These are phyloP conservation scores for Flaveria floridana DNA, from an alignment of 140 eudicot genomes.

Conservation along the genomic window DNA sequence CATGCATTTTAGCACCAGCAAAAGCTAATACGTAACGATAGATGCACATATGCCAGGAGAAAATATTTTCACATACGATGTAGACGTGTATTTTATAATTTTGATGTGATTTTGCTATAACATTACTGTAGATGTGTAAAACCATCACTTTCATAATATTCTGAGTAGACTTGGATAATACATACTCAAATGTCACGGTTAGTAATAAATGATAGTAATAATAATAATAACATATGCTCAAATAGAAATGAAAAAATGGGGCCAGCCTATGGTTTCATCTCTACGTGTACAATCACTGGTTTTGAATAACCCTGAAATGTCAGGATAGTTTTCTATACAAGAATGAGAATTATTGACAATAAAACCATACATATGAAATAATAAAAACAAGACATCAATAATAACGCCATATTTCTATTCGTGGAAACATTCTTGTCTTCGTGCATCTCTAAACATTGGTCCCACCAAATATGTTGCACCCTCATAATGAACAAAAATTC, in stretches of 20 bases:
- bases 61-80: too few species aligned
- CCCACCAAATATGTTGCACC: conserved; percentile 23
- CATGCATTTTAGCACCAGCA: too few species aligned
- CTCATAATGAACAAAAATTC: conserved; percentile 14
- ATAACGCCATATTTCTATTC: conserved; percentile 22
- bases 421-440: conserved; percentile 25
- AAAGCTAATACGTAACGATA: too few species aligned
- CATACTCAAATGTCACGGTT: too few species aligned
- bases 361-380: conserved; percentile 27
- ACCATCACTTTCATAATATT: too few species aligned
- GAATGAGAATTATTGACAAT: conserved; percentile 38
- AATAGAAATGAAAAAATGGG: too few species aligned
- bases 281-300: conserved; percentile 23
- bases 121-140: too few species aligned
- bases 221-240: not conserved
- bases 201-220: not conserved
- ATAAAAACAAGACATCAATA: conserved; percentile 22
- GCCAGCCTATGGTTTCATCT: not conserved
- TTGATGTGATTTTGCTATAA: too few species aligned
- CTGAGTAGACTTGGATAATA: too few species aligned
- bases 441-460: conserved; percentile 19
- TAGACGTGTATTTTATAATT: too few species aligned
- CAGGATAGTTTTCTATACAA: conserved; percentile 43
- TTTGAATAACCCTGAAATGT: conserved; percentile 34
- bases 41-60: too few species aligned